Evolutionary conservation across 1,139 yeast genomes (phyloP), one percentile per base, ranked within the genome.

Genomic region (Candida sojae): DNA sequence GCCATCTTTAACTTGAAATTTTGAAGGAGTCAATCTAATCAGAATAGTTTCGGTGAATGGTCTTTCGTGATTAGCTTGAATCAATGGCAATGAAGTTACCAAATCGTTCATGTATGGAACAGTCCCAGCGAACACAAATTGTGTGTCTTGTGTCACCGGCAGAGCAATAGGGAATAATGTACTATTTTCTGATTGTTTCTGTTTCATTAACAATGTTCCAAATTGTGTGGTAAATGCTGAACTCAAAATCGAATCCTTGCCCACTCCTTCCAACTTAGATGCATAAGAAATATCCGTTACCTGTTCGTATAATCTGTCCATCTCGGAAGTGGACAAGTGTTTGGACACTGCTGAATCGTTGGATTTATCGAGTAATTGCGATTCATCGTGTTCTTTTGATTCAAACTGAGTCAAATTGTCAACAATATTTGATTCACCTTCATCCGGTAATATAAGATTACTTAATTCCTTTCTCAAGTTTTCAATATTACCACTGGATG

Each of bases 1-100:
- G 48, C 61, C 57, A 42, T 59, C 57, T 11, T 54, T 54, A 5
- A 25, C 12, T 46, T 55, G 63, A 67, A 8, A 80, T 73, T 8
- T 42, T 3, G 77, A 65, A 0, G 86, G 86, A n/a, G 70, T 58
- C 52, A 82, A 77, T 53, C 68, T 71, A 52, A 82, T 55, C 57
- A 82, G 85, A 12, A 78, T 65, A 30, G 64, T 61, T 51, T 71
- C 70, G 11, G 66, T 58, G 47, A 68, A 73, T 1, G 77, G 71
- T 46, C 74, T 76, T 28, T 31, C 42, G 8, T n/a, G 29, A 7
- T 23, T n/a, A 10, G 35, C 10, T 11, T 38, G 31, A n/a, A 53
- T 63, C 21, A 72, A 53, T 3, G 73, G 71, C 12, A 77, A 61
- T 8, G 71, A 58, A 39, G 77, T 58, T 1, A 74, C 58, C 44